A percentile compares a stretch with the other conserved stretches of the same genome.
These are phyloP conservation scores for Kodamaea anthophila DNA, from an alignment of 1,139 yeast species.

Conservation along the genomic window DNA sequence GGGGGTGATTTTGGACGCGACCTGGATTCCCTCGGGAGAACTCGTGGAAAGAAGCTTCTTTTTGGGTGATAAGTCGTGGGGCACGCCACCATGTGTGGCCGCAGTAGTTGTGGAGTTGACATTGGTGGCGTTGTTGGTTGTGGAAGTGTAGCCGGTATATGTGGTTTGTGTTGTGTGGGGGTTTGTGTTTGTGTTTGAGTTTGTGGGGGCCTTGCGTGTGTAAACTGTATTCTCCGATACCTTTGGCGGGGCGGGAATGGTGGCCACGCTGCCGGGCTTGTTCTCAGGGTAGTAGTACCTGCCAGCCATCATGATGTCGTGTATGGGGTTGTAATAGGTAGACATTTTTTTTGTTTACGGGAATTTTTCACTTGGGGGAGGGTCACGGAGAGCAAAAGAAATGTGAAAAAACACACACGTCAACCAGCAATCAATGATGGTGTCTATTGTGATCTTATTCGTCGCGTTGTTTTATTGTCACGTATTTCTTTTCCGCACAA, in stretches of 20 bases:
- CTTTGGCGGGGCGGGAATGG: too few species aligned
- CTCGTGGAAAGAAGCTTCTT: conserved; percentile 55
- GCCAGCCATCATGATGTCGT: conserved; percentile 6
- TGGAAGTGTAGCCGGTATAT: background rate
- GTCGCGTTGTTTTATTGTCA: too few species aligned
- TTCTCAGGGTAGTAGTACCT: background rate
- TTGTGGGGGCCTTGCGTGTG: too few species aligned
- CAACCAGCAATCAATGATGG: too few species aligned
- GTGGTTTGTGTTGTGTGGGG: background rate
- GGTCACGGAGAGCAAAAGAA: conserved; percentile 4
- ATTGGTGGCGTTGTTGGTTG: background rate
- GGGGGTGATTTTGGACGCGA: conserved; percentile 83
- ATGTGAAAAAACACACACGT: too few species aligned
- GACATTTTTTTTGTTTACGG: conserved; percentile 6
- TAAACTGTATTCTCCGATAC: too few species aligned
- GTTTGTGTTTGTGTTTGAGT: background rate
- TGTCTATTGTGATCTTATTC: too few species aligned
- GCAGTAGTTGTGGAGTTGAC: background rate
- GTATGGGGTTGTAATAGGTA: conserved; percentile 9
- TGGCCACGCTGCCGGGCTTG: too few species aligned
- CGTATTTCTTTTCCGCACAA: too few species aligned
- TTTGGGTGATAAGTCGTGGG: too few species aligned
- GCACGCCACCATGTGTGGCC: too few species aligned
- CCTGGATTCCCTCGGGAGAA: conserved; percentile 83
- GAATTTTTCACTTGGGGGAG: conserved; percentile 4